These are phyloP conservation scores for Dujonia santamariae DNA, from an alignment of 1,139 yeast genomes.

Conservation along the genomic window DNA sequence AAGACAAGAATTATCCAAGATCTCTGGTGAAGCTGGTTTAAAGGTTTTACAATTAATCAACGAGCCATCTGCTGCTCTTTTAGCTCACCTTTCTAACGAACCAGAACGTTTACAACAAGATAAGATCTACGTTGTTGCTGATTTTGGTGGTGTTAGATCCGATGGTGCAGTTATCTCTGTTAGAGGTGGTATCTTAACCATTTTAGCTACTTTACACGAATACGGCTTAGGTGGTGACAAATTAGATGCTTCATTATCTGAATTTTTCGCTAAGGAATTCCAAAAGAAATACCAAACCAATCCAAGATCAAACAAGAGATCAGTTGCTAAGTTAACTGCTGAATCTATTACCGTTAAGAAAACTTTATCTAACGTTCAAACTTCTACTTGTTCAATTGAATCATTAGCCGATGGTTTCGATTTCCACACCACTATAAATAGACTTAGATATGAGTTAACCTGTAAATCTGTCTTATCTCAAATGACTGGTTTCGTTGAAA, in stretches of 20 bases:
- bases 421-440: slow-evolving; percentile 88
- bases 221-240: slow-evolving; percentile 82
- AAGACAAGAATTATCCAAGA: slow-evolving; percentile 57
- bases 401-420: slow-evolving; percentile 92
- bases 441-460: slow-evolving; percentile 88
- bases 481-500: slow-evolving; percentile 74
- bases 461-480: slow-evolving; percentile 75
- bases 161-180: slow-evolving; percentile 94
- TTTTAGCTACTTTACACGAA: slow-evolving; percentile 84
- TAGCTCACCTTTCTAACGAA: slow-evolving; percentile 63
- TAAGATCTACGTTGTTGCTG: slow-evolving; percentile 87
- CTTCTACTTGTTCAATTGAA: slow-evolving; percentile 92
- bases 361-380: slow-evolving; percentile 85
- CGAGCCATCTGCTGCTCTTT: slow-evolving; percentile 91
- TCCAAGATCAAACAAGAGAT: slow-evolving; percentile 79
- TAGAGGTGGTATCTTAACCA: slow-evolving; percentile 91
- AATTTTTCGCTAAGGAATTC: slow-evolving; percentile 88
- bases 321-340: slow-evolving; percentile 82
- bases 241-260: slow-evolving; percentile 77
- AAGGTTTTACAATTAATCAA: slow-evolving; percentile 82
- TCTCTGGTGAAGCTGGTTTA: slow-evolving; percentile 72
- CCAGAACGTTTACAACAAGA: slow-evolving; percentile 62
- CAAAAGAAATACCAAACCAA: slow-evolving; percentile 81
- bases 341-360: slow-evolving; percentile 86
- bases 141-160: slow-evolving; percentile 94